phyloP scores from a whole-genome alignment of 2,329 filamentous ascomycete genomes.

The Colletotrichum sp. region DNA sequence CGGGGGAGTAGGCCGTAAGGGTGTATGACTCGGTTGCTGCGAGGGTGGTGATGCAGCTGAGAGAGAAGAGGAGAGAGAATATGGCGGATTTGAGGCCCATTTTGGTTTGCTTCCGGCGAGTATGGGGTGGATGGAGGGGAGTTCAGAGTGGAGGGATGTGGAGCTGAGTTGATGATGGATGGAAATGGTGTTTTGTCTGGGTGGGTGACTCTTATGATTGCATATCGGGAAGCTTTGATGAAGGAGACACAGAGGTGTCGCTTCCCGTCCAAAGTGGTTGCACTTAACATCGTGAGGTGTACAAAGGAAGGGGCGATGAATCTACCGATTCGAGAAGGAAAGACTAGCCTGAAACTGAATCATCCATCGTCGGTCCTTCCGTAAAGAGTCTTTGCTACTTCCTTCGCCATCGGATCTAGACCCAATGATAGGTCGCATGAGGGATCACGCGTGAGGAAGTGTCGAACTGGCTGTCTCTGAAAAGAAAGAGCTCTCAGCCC shows the following conservation, averaged over 20 bases:
- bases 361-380: neutral
- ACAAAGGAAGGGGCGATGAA: neutral
- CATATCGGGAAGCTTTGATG: neutral
- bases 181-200: neutral
- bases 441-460: neutral
- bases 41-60: neutral
- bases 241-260: neutral
- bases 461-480: neutral
- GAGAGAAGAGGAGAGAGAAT: neutral
- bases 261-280: neutral
- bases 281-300: neutral
- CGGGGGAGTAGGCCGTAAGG: slow-evolving; percentile 29
- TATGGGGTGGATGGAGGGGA: neutral
- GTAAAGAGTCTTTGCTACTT: fast-evolving
- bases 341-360: neutral
- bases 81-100: neutral
- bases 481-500: fast-evolving
- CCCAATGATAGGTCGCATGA: neutral
- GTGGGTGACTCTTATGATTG: neutral
- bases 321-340: neutral
- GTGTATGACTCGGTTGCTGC: slow-evolving; percentile 26
- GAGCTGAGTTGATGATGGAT: fast-evolving
- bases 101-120: neutral
- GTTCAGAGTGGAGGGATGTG: neutral
- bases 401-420: neutral